phyloP scores from a whole-genome alignment of 2,329 filamentous ascomycete genomes.

The Cordyceps pruinosa region DNA sequence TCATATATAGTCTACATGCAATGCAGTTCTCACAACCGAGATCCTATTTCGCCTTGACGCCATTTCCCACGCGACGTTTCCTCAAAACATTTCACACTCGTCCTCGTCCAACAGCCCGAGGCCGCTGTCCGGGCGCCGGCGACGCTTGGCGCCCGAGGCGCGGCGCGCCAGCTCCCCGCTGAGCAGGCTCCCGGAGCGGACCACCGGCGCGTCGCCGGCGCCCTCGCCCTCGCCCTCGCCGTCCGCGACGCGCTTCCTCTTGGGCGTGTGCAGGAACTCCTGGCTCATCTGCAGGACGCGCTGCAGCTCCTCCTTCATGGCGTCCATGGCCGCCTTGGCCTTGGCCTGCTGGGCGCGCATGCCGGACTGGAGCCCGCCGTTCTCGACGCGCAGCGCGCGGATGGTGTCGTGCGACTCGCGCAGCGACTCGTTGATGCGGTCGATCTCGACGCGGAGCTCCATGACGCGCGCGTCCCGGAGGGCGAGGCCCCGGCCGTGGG shows the following conservation, averaged over 20 bases:
- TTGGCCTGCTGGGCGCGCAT: slow-evolving; percentile 32
- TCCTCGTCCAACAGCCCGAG: slow-evolving; percentile 50
- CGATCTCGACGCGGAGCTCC: slow-evolving; percentile 43
- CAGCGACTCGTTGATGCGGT: slow-evolving; percentile 38
- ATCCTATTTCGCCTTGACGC: not conserved
- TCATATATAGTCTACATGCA: not conserved
- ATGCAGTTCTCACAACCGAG: not conserved
- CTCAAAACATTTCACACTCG: slow-evolving; percentile 17
- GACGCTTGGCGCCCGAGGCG: slow-evolving; percentile 32
- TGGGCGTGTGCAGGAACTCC: slow-evolving; percentile 33
- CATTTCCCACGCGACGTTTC: not conserved
- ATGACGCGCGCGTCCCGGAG: slow-evolving; percentile 42
- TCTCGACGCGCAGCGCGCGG: slow-evolving; percentile 39
- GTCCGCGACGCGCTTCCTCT: slow-evolving; percentile 17
- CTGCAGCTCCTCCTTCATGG: slow-evolving; percentile 46
- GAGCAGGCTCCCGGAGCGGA: slow-evolving; percentile 18
- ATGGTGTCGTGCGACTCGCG: slow-evolving; percentile 41
- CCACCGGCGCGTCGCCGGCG: slow-evolving; percentile 11
- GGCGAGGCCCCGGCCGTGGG: slow-evolving; percentile 42
- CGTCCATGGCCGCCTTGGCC: slow-evolving; percentile 39
- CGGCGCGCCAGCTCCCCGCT: slow-evolving; percentile 24
- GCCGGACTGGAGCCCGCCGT: slow-evolving; percentile 29
- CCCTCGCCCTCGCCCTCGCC: not conserved
- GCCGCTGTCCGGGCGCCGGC: slow-evolving; percentile 46
- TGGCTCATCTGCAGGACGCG: slow-evolving; percentile 40